Base-by-base conservation (phyloP, 805 yeast genomes). In the Hanseniaspora taiwanica region DNA sequence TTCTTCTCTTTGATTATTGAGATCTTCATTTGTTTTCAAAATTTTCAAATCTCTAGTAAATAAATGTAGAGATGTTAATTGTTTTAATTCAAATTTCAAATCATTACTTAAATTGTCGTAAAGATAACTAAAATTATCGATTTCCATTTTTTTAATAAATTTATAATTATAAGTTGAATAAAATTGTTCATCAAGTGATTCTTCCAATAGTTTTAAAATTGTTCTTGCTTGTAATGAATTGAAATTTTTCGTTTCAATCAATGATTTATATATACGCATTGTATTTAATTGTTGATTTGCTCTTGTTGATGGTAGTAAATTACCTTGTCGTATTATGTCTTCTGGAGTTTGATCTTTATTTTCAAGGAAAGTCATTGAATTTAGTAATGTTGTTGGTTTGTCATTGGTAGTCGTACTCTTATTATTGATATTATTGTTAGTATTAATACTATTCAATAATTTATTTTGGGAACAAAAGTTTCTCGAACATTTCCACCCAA, bases 61-160 rank as follows among this genome's bases (percentile, higher is more conserved):
- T 40, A 81, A 65, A 45, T 83, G 82, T 10, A 66, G 63, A 46
- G 80, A 86, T 47, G 96, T 64, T 23, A 80, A 71, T 32, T 78
- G 69, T 32, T 79, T 76, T 19, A 86, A 73, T 50, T 86, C 95
- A 35, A 81, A 83, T 37, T 80, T 61, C 27, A 89, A 60, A 56
- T 89, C 97, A 40, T 87, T 79, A 45, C 84, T 84, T 0, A 96
- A 95, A 24, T 96, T 93, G 54, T 86, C 89, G 56, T 85, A 87
- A 12, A 91, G 61, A 54, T 89, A 91, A 18, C 75, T 71, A 51
- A 89, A 96, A 51, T 87, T 89, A 46, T 87, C 95, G 13, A 85
- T 62, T 48, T 85, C 95, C 45, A 76, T 74, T 21, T 60, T 60
- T 18, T 55, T 50, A 31, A 59, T 40, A 43, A 48, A 58, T 17